These are phyloP conservation scores for Staphylotrichum longicolle DNA, from an alignment of 495 filamentous ascomycete genomes.

Conservation along the genomic window DNA sequence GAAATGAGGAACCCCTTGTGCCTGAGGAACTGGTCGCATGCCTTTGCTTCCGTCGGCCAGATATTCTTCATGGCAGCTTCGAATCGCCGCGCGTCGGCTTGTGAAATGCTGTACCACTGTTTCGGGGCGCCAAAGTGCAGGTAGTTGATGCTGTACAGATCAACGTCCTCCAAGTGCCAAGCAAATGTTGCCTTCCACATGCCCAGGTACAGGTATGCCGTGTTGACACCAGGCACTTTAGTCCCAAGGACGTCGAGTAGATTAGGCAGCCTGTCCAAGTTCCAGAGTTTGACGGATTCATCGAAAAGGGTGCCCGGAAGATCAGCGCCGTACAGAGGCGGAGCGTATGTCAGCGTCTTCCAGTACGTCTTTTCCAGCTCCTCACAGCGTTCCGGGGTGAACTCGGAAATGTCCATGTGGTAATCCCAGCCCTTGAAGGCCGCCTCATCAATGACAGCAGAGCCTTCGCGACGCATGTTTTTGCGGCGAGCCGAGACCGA, in stretches of 20 bases:
- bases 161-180: conserved; percentile 98
- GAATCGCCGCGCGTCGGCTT: conserved; percentile 89
- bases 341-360: conserved; percentile 92
- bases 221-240: conserved; percentile 96
- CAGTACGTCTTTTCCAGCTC: conserved; percentile 93
- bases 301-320: conserved; percentile 96
- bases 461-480: conserved; percentile 71
- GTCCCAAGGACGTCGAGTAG: conserved; percentile 91
- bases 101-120: conserved; percentile 99
- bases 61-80: conserved; percentile 94
- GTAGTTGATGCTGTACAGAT: conserved; percentile 99
- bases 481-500: conserved; percentile 67
- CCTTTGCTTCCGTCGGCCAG: conserved; percentile 95
- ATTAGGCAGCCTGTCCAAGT: conserved; percentile 90
- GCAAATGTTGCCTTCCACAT: conserved; percentile 99
- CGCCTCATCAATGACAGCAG: conserved; percentile 74
- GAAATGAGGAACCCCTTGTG: conserved; percentile 99
- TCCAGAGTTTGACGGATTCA: conserved; percentile 81
- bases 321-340: conserved; percentile 93
- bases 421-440: conserved; percentile 89
- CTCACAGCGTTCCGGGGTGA: conserved; percentile 83
- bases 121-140: conserved; percentile 98
- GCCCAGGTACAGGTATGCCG: conserved; percentile 95
- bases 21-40: conserved; percentile 91
- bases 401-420: conserved; percentile 78